Conservation (phyloP, 352 stramenopile species). For the Phytophthora multivora region DNA sequence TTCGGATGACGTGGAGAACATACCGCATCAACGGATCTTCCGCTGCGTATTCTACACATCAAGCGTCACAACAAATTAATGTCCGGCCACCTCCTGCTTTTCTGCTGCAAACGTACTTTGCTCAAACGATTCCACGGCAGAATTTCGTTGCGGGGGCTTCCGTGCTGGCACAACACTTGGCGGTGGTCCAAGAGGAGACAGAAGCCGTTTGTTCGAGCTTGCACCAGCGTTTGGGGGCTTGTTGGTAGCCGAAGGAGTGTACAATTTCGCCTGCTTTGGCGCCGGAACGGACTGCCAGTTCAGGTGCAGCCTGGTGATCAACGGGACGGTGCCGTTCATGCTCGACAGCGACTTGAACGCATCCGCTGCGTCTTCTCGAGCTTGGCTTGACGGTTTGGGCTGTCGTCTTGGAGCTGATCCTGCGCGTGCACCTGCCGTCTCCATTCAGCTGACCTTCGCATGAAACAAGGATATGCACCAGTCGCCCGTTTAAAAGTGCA, state of each 20-base stretch:
- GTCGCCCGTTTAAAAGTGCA: slow-evolving; percentile 30
- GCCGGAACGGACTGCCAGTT: slow-evolving; percentile 23
- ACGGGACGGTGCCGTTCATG: not conserved
- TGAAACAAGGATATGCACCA: slow-evolving; percentile 26
- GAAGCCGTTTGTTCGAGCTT: not conserved
- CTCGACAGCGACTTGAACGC: not conserved
- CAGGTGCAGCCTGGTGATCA: slow-evolving; percentile 22
- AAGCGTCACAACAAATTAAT: not conserved
- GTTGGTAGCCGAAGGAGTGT: slow-evolving; percentile 10
- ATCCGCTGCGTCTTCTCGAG: not conserved
- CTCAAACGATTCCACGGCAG: slow-evolving; percentile 13
- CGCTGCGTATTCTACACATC: slow-evolving; percentile 46
- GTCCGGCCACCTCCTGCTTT: not conserved
- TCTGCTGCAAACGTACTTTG: slow-evolving; percentile 18
- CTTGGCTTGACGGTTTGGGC: slow-evolving; percentile 1
- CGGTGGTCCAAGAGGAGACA: not conserved
- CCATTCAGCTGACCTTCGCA: slow-evolving; percentile 17
- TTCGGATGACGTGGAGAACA: slow-evolving; percentile 46
- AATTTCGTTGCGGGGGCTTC: not conserved
- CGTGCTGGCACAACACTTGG: not conserved
- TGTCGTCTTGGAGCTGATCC: not conserved
- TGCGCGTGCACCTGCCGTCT: slow-evolving; percentile 1
- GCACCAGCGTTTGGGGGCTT: not conserved
- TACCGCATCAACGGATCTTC: slow-evolving; percentile 53
- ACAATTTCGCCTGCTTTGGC: slow-evolving; percentile 21